A percentile compares a stretch with the other conserved stretches of the same genome.
phyloP scores from a whole-genome alignment of 192 early-diverging fungal genomes.

The Gigaspora rosea region DNA sequence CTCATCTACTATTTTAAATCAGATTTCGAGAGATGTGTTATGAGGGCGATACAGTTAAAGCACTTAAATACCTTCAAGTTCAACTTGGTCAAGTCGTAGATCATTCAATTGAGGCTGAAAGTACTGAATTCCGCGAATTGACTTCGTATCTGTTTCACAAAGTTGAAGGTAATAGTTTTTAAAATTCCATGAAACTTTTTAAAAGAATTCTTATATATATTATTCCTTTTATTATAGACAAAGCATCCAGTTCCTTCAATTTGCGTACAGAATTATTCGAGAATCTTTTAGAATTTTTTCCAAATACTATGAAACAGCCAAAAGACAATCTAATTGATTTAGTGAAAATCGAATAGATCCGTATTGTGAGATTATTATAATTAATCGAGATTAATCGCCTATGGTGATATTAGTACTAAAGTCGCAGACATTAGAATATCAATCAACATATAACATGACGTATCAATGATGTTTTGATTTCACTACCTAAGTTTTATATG shows the following conservation, averaged over 20 bases:
- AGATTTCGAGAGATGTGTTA: slow-evolving; percentile 22
- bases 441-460: too few species aligned
- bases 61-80: slow-evolving; percentile 79
- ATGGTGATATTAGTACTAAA: too few species aligned
- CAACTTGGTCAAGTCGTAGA: slow-evolving; percentile 74
- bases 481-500: too few species aligned
- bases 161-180: not conserved
- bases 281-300: slow-evolving; percentile 71
- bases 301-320: slow-evolving; percentile 76
- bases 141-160: not conserved
- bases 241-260: slow-evolving; percentile 33
- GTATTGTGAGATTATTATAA: too few species aligned
- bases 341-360: slow-evolving; percentile 48
- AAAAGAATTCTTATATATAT: not conserved
- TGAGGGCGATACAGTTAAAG: slow-evolving; percentile 46
- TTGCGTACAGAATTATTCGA: slow-evolving; percentile 69
- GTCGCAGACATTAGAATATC: too few species aligned
- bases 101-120: slow-evolving; percentile 49
- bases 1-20: not conserved
- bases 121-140: slow-evolving; percentile 38
- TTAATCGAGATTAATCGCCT: too few species aligned
- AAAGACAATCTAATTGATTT: slow-evolving; percentile 70
- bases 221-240: not conserved
- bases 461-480: too few species aligned
- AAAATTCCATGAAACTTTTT: not conserved